phyloP scores from a whole-genome alignment of 169 alveolate genomes.

The Cyclospora cayetanensis region DNA sequence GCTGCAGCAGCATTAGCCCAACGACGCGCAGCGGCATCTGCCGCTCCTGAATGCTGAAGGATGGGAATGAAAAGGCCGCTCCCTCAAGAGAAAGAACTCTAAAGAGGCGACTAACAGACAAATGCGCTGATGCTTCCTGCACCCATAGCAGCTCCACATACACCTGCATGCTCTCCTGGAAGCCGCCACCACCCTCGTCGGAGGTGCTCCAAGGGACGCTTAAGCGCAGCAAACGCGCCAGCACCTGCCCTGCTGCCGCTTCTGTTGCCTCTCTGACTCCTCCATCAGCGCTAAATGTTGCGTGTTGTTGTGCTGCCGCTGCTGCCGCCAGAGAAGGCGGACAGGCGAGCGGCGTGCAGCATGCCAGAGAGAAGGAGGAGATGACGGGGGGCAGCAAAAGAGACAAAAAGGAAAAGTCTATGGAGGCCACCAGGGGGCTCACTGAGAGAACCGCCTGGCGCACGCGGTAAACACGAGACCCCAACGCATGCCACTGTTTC shows the following conservation, averaged over 20 bases:
- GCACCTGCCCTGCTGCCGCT: constrained; percentile 14
- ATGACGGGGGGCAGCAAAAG: not conserved
- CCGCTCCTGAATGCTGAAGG: not conserved
- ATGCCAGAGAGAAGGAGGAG: not conserved
- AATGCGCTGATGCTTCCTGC: constrained; percentile 10
- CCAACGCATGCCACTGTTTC: not conserved
- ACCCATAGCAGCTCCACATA: constrained; percentile 50
- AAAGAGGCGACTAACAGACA: constrained; percentile 58
- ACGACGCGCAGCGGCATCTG: constrained; percentile 53
- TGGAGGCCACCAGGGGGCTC: not conserved
- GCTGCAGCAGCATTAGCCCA: constrained; percentile 4
- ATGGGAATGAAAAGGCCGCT: constrained; percentile 10
- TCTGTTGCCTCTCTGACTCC: not conserved
- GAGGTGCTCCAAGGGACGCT: not conserved
- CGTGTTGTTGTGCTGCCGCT: not conserved
- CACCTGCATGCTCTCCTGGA: not conserved
- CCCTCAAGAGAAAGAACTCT: constrained; percentile 47
- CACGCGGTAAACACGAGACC: not conserved
- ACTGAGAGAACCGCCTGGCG: not conserved
- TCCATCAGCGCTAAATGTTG: not conserved
- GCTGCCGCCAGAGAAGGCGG: not conserved
- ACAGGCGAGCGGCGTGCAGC: too few relatives aligned
- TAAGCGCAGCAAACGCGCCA: not conserved
- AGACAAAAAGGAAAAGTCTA: not conserved
- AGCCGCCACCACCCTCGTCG: not conserved